Evolutionary conservation across 1,139 yeast genomes (phyloP).

Genomic region (Debaryomyces sp.): DNA sequence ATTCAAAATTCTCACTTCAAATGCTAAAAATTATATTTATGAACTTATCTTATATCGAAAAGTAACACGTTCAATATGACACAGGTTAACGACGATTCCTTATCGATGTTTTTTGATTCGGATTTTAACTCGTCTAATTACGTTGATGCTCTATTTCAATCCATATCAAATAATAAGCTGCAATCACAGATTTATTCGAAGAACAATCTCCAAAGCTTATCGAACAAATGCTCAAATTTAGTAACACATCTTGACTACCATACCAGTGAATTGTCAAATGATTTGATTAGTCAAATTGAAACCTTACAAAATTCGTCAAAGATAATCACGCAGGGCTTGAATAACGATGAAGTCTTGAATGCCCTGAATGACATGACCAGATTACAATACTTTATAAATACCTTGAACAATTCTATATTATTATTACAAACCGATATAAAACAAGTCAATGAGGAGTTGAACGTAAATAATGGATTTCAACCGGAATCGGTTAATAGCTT

Average conservation of each 20-base stretch:
- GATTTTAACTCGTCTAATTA: slow-evolving; percentile 41
- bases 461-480: slow-evolving; percentile 12
- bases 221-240: slow-evolving; percentile 38
- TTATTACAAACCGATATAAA: slow-evolving; percentile 54
- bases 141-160: slow-evolving; percentile 40
- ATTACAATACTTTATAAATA: slow-evolving; percentile 64
- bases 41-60: background rate
- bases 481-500: slow-evolving; percentile 40
- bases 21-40: background rate
- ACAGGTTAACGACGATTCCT: slow-evolving; percentile 17
- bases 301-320: slow-evolving; percentile 44
- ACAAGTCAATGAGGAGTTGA: slow-evolving; percentile 23
- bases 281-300: slow-evolving; percentile 51
- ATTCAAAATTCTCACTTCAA: background rate
- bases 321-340: slow-evolving; percentile 27
- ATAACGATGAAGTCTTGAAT: slow-evolving; percentile 9
- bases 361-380: slow-evolving; percentile 35
- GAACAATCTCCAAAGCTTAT: slow-evolving; percentile 27
- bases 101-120: slow-evolving; percentile 45
- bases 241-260: slow-evolving; percentile 64
- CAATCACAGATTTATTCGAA: slow-evolving; percentile 23
- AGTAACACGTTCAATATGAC: background rate
- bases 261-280: slow-evolving; percentile 55
- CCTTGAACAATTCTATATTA: slow-evolving; percentile 58
- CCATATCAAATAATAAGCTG: slow-evolving; percentile 16